A percentile compares a stretch with the other conserved stretches of the same genome.
phyloP scores from a whole-genome alignment of 2,329 filamentous ascomycete species.

The Botrytis elliptica region DNA sequence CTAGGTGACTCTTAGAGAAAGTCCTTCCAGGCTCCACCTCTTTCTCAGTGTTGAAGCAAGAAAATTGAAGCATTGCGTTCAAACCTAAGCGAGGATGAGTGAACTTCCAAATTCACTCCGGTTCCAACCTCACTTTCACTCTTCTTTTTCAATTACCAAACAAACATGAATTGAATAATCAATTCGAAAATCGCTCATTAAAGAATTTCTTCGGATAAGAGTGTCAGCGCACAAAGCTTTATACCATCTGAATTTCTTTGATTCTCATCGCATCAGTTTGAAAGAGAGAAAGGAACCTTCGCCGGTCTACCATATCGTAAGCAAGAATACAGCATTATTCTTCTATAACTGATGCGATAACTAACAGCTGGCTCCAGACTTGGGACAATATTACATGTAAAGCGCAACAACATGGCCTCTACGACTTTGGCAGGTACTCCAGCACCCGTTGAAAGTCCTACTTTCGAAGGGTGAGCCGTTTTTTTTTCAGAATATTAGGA shows the following conservation, averaged over 20 bases:
- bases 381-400: background rate
- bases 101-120: background rate
- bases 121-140: background rate
- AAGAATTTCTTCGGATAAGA: background rate
- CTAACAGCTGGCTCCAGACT: background rate
- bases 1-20: no score
- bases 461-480: no score
- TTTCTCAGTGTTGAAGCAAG: background rate
- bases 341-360: fast-evolving
- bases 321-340: background rate
- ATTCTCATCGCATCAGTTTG: background rate
- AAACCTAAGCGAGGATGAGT: background rate
- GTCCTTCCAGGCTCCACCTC: background rate
- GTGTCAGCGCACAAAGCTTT: no score
- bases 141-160: background rate
- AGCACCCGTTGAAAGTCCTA: background rate
- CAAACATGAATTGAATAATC: background rate
- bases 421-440: background rate
- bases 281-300: background rate
- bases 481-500: no score
- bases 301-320: background rate
- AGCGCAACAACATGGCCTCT: background rate
- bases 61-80: background rate
- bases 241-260: no score
- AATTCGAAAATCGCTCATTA: background rate